Evolutionary conservation across 106 monocot genomes (phyloP).

Genomic region (Apostasia ramifera): DNA sequence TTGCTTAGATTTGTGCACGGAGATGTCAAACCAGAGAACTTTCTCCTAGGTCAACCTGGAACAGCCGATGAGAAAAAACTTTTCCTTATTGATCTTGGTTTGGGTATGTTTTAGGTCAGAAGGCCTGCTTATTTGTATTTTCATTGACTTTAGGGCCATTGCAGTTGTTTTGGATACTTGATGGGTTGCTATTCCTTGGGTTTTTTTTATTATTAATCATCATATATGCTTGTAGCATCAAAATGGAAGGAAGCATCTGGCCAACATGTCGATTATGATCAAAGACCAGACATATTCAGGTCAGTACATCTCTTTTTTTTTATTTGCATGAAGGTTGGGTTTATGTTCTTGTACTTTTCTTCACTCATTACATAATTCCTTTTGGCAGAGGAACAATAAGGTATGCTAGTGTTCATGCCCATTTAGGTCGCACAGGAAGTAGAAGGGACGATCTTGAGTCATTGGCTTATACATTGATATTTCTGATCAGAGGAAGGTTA

Average conservation of each 20-base stretch:
- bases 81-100: constrained; percentile 94
- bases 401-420: constrained; percentile 98
- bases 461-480: constrained; percentile 82
- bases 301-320: constrained; percentile 9
- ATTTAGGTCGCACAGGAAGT: constrained; percentile 93
- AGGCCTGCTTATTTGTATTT: background rate
- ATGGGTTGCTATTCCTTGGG: background rate
- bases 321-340: background rate
- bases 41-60: constrained; percentile 92
- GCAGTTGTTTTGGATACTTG: background rate
- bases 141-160: too few relatives aligned
- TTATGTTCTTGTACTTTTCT: background rate
- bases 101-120: constrained; percentile 38
- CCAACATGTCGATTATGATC: constrained; percentile 96
- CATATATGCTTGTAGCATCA: constrained; percentile 48
- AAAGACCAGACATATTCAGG: constrained; percentile 98
- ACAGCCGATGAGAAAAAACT: constrained; percentile 93
- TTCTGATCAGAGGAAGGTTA: constrained; percentile 82
- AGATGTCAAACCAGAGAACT: constrained; percentile 98
- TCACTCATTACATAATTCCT: constrained; percentile 5
- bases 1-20: constrained; percentile 88
- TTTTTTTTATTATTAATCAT: background rate
- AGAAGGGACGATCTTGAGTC: constrained; percentile 97
- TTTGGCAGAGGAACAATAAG: constrained; percentile 85
- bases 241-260: constrained; percentile 85